Conservation (phyloP, 768 basidiomycete genomes). For the Mycena filopes region DNA sequence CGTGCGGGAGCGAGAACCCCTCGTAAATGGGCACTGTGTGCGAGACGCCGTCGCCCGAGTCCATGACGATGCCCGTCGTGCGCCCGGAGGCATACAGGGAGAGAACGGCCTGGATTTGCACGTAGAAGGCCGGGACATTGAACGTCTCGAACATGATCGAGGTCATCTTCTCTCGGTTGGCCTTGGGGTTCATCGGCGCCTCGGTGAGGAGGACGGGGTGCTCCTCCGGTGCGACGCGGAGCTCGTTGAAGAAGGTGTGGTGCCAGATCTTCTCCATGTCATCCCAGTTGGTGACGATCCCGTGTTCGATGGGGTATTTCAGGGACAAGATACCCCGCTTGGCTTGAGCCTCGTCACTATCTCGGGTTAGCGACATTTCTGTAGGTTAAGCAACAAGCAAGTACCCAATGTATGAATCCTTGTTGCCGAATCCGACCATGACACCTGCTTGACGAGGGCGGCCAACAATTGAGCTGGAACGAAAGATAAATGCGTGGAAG, state of each 20-base stretch:
- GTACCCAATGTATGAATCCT: constrained; percentile 80
- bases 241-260: constrained; percentile 62
- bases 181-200: constrained; percentile 79
- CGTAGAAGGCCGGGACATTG: constrained; percentile 79
- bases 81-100: constrained; percentile 75
- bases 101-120: constrained; percentile 75
- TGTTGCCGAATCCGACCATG: constrained; percentile 83
- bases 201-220: constrained; percentile 78
- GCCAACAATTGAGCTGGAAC: constrained; percentile 77
- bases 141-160: constrained; percentile 85
- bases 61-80: constrained; percentile 76
- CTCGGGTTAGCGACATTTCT: constrained; percentile 33
- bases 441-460: constrained; percentile 79
- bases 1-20: constrained; percentile 74
- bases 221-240: constrained; percentile 78
- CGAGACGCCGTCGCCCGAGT: constrained; percentile 49
- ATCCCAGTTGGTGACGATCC: constrained; percentile 33
- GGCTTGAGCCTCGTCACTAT: constrained; percentile 75
- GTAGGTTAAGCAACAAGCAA: constrained; percentile 21
- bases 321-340: constrained; percentile 81
- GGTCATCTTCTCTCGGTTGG: constrained; percentile 77
- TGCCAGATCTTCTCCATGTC: constrained; percentile 37
- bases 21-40: constrained; percentile 81
- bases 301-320: constrained; percentile 58
- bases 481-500: not conserved